phyloP scores from a whole-genome alignment of 768 basidiomycete genomes.

The Kwoniella dendrophila region DNA sequence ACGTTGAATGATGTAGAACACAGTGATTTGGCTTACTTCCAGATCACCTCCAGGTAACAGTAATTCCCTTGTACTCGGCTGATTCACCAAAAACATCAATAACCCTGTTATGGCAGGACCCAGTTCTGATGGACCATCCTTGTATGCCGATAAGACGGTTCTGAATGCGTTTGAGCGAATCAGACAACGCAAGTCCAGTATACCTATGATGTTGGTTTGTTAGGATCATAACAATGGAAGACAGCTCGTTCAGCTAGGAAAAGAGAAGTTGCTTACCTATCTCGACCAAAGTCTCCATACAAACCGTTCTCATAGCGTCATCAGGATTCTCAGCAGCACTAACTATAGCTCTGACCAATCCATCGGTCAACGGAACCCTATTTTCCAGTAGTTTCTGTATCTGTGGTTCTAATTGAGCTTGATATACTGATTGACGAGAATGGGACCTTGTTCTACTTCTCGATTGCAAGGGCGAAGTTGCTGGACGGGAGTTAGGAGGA shows the following conservation, averaged over 20 bases:
- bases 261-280: conserved; percentile 65
- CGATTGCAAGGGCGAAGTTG: conserved; percentile 14
- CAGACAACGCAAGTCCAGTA: conserved; percentile 84
- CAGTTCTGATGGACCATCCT: conserved; percentile 84
- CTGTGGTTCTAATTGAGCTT: not conserved
- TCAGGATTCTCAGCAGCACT: conserved; percentile 91
- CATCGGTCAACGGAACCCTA: conserved; percentile 43
- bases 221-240: not conserved
- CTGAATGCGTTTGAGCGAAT: conserved; percentile 79
- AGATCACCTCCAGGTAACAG: conserved; percentile 80
- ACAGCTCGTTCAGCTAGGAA: not conserved
- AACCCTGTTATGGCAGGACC: conserved; percentile 74
- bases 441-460: conserved; percentile 58
- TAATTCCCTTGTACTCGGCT: conserved; percentile 76
- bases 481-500: conserved; percentile 5
- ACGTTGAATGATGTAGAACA: not conserved
- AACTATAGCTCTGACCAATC: conserved; percentile 74
- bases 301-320: conserved; percentile 80
- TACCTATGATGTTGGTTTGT: conserved; percentile 61
- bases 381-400: conserved; percentile 21
- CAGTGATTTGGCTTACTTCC: conserved; percentile 65
- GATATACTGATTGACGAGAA: conserved; percentile 56
- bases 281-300: conserved; percentile 84
- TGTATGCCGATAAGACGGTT: conserved; percentile 78
- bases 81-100: conserved; percentile 81